phyloP scores from a whole-genome alignment of 768 basidiomycete genomes.

The Naganishia onofrii region DNA sequence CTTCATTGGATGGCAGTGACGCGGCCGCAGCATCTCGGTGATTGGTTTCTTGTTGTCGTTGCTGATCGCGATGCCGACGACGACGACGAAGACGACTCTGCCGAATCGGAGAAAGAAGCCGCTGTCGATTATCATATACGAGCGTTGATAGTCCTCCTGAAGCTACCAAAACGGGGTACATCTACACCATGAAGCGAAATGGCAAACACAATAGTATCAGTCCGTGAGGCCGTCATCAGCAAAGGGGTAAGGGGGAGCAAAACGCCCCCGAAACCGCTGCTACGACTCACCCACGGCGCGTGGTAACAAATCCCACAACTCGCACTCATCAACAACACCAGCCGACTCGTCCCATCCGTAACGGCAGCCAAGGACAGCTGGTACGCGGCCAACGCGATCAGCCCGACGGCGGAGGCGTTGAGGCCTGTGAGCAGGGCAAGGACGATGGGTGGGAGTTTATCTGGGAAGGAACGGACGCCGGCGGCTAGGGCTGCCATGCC shows the following conservation, averaged over 20 bases:
- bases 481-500: slow-evolving; percentile 58
- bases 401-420: slow-evolving; percentile 60
- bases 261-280: no score
- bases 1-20: no score
- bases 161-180: slow-evolving; percentile 57
- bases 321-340: slow-evolving; percentile 56
- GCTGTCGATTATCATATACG: slow-evolving; percentile 52
- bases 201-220: no score
- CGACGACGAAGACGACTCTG: not conserved
- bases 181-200: no score
- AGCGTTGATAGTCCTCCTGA: slow-evolving; percentile 54
- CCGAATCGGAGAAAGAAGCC: slow-evolving; percentile 1
- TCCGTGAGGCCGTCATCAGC: no score
- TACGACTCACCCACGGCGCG: slow-evolving; percentile 55
- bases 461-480: slow-evolving; percentile 55
- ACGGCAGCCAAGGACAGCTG: slow-evolving; percentile 57
- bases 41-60: no score
- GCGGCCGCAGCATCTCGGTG: no score
- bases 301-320: slow-evolving; percentile 59
- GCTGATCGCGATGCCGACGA: no score
- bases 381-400: slow-evolving; percentile 59
- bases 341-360: slow-evolving; percentile 56
- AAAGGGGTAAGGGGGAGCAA: no score
- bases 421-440: slow-evolving; percentile 60
- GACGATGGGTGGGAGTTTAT: slow-evolving; percentile 56